Conservation (phyloP, 2,329 filamentous ascomycete species). For the Colletotrichum eremochloae region DNA sequence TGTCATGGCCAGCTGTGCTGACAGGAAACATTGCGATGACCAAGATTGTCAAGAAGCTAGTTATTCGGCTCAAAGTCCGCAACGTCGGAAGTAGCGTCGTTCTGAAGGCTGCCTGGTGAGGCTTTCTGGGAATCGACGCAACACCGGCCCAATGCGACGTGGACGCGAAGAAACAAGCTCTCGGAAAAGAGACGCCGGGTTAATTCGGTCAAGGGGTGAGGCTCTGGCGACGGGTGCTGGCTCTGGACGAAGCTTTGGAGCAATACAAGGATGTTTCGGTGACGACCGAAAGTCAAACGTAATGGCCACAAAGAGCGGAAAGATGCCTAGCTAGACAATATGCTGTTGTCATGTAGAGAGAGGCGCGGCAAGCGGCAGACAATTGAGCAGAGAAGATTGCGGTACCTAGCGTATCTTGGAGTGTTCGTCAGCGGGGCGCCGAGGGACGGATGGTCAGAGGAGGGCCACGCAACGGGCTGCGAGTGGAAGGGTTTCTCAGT, state of each 20-base stretch:
- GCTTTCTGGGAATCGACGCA: constrained; percentile 18
- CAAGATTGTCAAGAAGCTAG: neutral
- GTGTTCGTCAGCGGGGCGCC: constrained; percentile 14
- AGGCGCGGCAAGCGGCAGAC: constrained; percentile 4
- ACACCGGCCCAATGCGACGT: constrained; percentile 18
- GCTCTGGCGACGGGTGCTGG: neutral
- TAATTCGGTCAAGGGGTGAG: neutral
- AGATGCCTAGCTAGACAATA: neutral
- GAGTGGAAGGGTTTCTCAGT: constrained; percentile 13
- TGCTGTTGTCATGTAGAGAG: neutral
- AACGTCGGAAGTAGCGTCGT: neutral
- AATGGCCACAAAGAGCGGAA: neutral
- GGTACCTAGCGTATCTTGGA: neutral
- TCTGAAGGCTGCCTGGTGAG: neutral
- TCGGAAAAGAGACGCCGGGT: constrained; percentile 7
- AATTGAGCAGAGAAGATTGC: neutral
- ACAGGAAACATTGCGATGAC: neutral
- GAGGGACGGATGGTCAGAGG: neutral
- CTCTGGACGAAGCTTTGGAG: constrained; percentile 3
- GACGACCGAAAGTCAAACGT: neutral
- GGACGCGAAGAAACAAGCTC: constrained; percentile 17
- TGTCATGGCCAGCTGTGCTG: neutral
- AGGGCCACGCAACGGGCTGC: constrained; percentile 16
- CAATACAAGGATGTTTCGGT: neutral
- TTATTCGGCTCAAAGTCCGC: neutral